Evolutionary conservation across 2,329 filamentous ascomycete species (phyloP).

Genomic region (Scopulariopsis brevicaulis): DNA sequence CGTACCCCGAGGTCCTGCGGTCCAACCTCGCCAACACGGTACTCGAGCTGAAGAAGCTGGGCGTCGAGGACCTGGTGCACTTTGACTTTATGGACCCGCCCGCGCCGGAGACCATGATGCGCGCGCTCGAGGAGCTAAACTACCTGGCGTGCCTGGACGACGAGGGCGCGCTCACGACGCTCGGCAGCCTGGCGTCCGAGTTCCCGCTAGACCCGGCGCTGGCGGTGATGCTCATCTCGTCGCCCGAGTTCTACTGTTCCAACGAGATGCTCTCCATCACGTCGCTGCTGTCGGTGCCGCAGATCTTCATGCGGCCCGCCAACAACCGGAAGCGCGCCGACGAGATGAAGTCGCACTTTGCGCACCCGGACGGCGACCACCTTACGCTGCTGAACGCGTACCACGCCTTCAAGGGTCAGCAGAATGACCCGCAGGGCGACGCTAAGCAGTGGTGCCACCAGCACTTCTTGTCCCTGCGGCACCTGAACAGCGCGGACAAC

Average conservation of each 20-base stretch:
- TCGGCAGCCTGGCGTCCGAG: conserved; percentile 82
- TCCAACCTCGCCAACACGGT: conserved; percentile 95
- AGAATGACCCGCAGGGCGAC: conserved; percentile 47
- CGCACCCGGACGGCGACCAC: conserved; percentile 88
- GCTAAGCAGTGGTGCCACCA: conserved; percentile 92
- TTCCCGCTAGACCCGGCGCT: conserved; percentile 91
- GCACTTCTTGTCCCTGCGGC: conserved; percentile 84
- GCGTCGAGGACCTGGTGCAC: conserved; percentile 89
- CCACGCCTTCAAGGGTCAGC: conserved; percentile 81
- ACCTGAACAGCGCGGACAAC: conserved; percentile 85
- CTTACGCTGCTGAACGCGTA: conserved; percentile 95
- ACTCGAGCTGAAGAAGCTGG: conserved; percentile 92
- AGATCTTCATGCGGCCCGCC: conserved; percentile 83
- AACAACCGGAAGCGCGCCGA: conserved; percentile 82
- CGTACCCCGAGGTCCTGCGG: conserved; percentile 87
- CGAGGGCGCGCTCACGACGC: conserved; percentile 79
- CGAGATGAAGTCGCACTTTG: conserved; percentile 93
- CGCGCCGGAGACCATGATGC: conserved; percentile 96
- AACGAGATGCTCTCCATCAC: conserved; percentile 97
- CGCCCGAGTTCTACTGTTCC: conserved; percentile 96
- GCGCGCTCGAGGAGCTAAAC: conserved; percentile 92
- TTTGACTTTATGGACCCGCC: conserved; percentile 99
- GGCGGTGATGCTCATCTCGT: conserved; percentile 95
- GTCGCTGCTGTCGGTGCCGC: conserved; percentile 84
- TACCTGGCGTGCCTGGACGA: conserved; percentile 95